Percentiles rank a stretch among this genome's conserved stretches.
These are phyloP conservation scores for Fusarium brevicatenulatum DNA, from an alignment of 2,329 filamentous ascomycete genomes.

Conservation along the genomic window DNA sequence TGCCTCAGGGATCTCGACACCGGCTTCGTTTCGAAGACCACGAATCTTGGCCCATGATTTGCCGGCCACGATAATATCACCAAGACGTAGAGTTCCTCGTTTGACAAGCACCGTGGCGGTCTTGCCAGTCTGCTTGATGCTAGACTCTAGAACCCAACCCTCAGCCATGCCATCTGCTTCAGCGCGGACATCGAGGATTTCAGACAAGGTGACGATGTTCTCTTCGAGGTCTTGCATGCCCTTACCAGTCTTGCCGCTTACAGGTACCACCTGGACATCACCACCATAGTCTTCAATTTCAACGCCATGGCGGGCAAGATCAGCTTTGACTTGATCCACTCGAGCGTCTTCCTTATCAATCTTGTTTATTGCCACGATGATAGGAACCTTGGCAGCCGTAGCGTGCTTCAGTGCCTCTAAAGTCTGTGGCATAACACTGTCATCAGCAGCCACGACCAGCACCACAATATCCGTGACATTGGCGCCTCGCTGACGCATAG, in stretches of 20 bases:
- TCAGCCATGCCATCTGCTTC: conserved; percentile 81
- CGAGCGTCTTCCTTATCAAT: conserved; percentile 88
- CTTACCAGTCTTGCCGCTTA: conserved; percentile 92
- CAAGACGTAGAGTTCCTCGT: conserved; percentile 82
- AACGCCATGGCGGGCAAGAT: conserved; percentile 83
- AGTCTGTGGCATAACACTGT: conserved; percentile 97
- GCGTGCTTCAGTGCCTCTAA: conserved; percentile 96
- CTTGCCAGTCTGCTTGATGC: conserved; percentile 84
- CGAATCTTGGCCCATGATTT: conserved; percentile 89
- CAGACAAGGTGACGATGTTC: conserved; percentile 84
- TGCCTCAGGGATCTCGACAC: conserved; percentile 75
- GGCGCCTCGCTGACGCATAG: conserved; percentile 94
- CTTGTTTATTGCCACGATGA: conserved; percentile 98
- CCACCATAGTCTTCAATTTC: conserved; percentile 96
- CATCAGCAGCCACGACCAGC: conserved; percentile 93
- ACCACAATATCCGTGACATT: conserved; percentile 98
- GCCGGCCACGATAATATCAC: conserved; percentile 88
- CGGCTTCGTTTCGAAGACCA: conserved; percentile 84
- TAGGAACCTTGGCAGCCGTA: conserved; percentile 84
- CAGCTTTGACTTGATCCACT: conserved; percentile 85
- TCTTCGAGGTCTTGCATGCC: conserved; percentile 95
- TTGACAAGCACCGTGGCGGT: conserved; percentile 90
- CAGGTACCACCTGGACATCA: conserved; percentile 89
- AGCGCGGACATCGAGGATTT: conserved; percentile 90
- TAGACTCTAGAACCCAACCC: conserved; percentile 93